Base-by-base conservation (phyloP, 2,329 filamentous ascomycete genomes). In the Gremmenia infestans region DNA sequence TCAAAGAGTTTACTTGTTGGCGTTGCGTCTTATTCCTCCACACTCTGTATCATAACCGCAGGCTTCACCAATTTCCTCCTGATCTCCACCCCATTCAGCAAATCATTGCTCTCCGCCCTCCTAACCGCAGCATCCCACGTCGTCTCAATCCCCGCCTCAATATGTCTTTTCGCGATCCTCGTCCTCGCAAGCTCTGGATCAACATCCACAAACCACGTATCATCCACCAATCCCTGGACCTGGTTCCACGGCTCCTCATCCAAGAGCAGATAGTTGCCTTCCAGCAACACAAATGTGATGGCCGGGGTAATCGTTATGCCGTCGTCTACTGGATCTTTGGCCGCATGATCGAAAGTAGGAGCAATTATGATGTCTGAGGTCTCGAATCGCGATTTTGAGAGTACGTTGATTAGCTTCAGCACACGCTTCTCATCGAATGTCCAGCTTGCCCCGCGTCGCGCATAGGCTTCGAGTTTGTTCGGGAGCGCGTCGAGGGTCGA, bases 391-490 rank as follows among this genome's bases (percentile, higher is more conserved):
- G 50, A 62, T 40, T 57, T 51, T 3, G 56, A 59, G 2, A 61
- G 56, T 6, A 50, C 50, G 54, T 78, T 74, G 5, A 96, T 83
- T 0, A 97, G 78, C 0, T 69, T 58, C 2, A 88, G 75, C 70
- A 94, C 94, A 8, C 83, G 83, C 0, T 76, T 70, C 0, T 86
- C 88, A 71, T 97, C 89, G 69, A 97, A 97, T 9, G 93, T 97
- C 74, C 94, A 97, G n/a, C 88, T 88, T 36, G 93, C 92, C 19
- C 93, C 93, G 62, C 93, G 85, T 3, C 91, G 86, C 28, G 86
- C 87, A 67, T 90, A 87, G 0, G 92, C 91, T 5, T 79, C 80
- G 2, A 68, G 74, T 0, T 91, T 87, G 68, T 96, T 86, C 1
- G 90, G 85, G 81, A 97, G 86, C 39, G 85, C 83, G 28, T 86